Base-by-base conservation (phyloP, 805 yeast species). In the Saturnispora diversa region DNA sequence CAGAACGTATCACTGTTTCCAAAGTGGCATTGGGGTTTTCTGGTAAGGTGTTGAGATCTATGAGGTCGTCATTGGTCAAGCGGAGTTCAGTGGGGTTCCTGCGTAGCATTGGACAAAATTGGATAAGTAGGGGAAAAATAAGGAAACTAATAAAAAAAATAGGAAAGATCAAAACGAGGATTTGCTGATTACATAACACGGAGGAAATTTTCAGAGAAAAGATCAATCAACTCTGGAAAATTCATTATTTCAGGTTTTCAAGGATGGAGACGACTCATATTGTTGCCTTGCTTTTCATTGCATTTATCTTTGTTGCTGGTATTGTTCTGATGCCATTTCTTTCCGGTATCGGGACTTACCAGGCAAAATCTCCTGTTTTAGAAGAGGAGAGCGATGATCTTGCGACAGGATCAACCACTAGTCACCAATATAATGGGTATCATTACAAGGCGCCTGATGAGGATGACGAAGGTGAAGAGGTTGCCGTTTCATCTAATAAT, bases 1-100 rank as follows among this genome's bases (percentile, higher is more conserved):
- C 29, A 26, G 29, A 11, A 26, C 29, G 6, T n/a, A 15, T 26
- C n/a, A 26, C 6, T 26, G 29, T 7, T 15, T n/a, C 29, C 6
- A 11, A 11, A 10, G 35, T 12, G 9, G 19, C n/a, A 13, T 12
- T 13, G 37, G 29, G 29, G 29, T 34, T 17, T n/a, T n/a, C n/a
- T n/a, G n/a, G n/a, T n/a, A n/a, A n/a, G n/a, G n/a, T n/a, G 12
- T 24, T 15, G 11, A 52, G 53, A 37, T 61, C 66, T 41, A 56
- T 59, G 15, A 82, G 70, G 49, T 82, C 92, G 47, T 80, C 86
- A 0, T 84, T 82, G 0, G 79, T 72, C 35, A 82, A 65, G 43
- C 70, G 70, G 40, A 82, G 74, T 2, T 77, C 68, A 0, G 90
- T 81, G 5, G 88, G 82, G 13, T 76, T 80, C 56, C 87, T 67